Base-by-base conservation (phyloP, 2,329 filamentous ascomycete genomes). In the Teratosphaeria destructans region DNA sequence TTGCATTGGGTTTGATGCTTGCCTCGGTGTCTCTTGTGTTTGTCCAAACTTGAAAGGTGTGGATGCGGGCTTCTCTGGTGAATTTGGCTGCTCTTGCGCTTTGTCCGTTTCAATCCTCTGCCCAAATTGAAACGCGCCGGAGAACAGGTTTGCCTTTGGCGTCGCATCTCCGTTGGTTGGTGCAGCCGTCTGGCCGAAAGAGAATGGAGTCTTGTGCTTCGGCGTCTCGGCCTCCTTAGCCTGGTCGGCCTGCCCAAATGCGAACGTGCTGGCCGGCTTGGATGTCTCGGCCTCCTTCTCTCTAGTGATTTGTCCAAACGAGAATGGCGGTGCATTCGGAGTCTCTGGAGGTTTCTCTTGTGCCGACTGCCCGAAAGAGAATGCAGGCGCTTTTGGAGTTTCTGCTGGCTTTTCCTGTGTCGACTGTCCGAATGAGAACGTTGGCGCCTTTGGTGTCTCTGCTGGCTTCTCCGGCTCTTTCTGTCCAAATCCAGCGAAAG, bases 111-210 rank as follows among this genome's bases (percentile, higher is more conserved):
- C 54, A 27, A 32, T 52, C n/a, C 14, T 52, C 52, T 59, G 58
- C 26, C 26, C 55, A 29, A 55, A 57, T 54, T 54, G 55, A 29
- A 63, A 61, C 34, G 52, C 47, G 37, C 39, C 47, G 29, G 52
- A 59, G 11, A 52, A 32, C 3, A 27, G 43, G 27, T 5, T 54
- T 5, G 57, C 14, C 52, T 60, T 62, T 23, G 54, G 57, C 12
- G 61, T 62, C 26, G 60, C 37, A 52, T 60, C 56, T 10, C 54
- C 57, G 27, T 56, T 60, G 14, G 55, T 55, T 37, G 62, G 53
- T 49, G 43, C 43, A 3, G 58, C 56, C 35, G 49, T 29, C 57
- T 58, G 57, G 53, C 34, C 52, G 16, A 53, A 53, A 19, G 26
- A 29, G 39, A 57, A 52, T 53, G 57, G 23, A 27, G 52, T 29